Conservation (phyloP, 176 grass and related monocot genomes). For the Tillandsia fasciculata region DNA sequence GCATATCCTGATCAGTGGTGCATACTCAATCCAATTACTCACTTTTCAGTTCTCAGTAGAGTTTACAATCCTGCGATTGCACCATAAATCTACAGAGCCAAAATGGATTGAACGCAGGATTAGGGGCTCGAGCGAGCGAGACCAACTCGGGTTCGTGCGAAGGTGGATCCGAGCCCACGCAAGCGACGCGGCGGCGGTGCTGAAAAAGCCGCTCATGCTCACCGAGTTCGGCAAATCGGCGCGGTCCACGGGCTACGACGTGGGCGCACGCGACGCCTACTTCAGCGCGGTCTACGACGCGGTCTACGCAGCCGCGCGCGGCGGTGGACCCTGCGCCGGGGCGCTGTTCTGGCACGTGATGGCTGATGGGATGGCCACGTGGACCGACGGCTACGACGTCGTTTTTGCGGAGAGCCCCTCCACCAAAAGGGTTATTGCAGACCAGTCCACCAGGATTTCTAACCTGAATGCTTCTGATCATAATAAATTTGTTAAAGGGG, state of each 20-base stretch:
- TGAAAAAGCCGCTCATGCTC: slow-evolving; percentile 59
- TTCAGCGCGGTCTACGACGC: slow-evolving; percentile 37
- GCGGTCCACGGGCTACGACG: slow-evolving; percentile 29
- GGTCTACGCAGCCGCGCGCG: slow-evolving; percentile 36
- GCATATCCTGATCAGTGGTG: slow-evolving; percentile 81
- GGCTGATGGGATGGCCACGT: slow-evolving; percentile 59
- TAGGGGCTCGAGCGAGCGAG: slow-evolving; percentile 25
- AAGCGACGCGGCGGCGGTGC: slow-evolving; percentile 28
- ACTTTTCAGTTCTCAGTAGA: background rate
- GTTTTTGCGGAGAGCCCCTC: slow-evolving; percentile 35
- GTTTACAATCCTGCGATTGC: too few relatives aligned
- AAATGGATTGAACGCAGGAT: slow-evolving; percentile 24
- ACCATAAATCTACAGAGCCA: too few relatives aligned
- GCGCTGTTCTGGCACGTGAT: slow-evolving; percentile 72
- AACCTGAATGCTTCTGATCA: slow-evolving; percentile 4
- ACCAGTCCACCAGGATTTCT: slow-evolving; percentile 33
- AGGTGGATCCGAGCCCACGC: slow-evolving; percentile 50
- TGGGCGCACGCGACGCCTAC: slow-evolving; percentile 35
- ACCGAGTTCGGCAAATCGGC: slow-evolving; percentile 68
- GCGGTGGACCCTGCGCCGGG: slow-evolving; percentile 39
- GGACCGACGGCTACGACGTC: slow-evolving; percentile 60
- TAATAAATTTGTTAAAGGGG: background rate
- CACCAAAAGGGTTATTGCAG: slow-evolving; percentile 28
- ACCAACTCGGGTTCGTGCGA: slow-evolving; percentile 46
- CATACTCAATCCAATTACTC: background rate